Evolutionary conservation across 495 filamentous ascomycete species (phyloP), one percentile per base, ranked within the genome.

Genomic region (Penicillium lividum): DNA sequence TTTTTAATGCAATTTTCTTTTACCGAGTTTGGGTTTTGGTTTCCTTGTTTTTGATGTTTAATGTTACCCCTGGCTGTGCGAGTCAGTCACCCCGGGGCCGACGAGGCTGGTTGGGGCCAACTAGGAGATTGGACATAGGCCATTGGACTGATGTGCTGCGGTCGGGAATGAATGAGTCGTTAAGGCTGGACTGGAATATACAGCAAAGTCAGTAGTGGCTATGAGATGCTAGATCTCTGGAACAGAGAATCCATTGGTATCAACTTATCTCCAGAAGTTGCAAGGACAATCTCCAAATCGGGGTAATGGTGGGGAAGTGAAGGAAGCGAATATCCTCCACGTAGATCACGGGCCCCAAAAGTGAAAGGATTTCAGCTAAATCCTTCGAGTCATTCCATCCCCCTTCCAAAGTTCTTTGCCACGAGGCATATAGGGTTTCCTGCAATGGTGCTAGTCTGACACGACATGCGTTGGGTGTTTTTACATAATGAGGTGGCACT

Each of bases 381-480:
- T 30, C 46, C 25, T 49, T 49, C 46, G 31, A 49, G 46, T 49
- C 46, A 46, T 49, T 49, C 46, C 15, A 49, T 49, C 5, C 5
- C 16, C 28, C 27, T 49, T 49, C 22, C 22, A 22, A 22, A 22
- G 22, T 22, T 22, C 46, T 31, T n/a, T 49, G 28, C 46, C 46
- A 49, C 46, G 46, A 31, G 46, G 46, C 11, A 49, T 49, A 49
- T 49, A 33, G 28, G 31, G 46, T 33, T 49, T 16, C 28, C 18
- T 49, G 46, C 28, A 31, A 49, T 28, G 27, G 46, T 29, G 7
- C 28, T 15, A 27, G 7, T 15, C 15, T 30, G 0, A 30, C 28
- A 31, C 31, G 28, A 46, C 43, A 36, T 4, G 33, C 33, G 33
- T 22, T 22, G 22, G 22, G 22, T 22, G 22, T 22, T 2, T 22